Evolutionary conservation across 2,329 filamentous ascomycete species (phyloP).

Genomic region (Neoscytalidium dimidiatum): DNA sequence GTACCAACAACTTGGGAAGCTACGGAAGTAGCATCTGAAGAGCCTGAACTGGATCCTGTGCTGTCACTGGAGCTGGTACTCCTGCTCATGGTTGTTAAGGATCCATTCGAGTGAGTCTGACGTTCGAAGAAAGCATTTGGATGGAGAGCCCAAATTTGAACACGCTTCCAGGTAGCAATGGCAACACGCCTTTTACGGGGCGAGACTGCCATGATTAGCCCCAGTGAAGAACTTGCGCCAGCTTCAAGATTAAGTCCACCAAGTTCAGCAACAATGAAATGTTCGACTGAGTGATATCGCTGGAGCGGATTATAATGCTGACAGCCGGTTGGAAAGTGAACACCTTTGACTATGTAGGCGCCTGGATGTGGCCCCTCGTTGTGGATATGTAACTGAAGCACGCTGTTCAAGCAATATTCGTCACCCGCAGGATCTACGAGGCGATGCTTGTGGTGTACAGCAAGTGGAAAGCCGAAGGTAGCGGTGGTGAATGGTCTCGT

Average conservation of each 20-base stretch:
- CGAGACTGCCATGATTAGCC: conserved; percentile 27
- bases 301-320: conserved; percentile 15
- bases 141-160: conserved; percentile 26
- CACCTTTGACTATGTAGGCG: conserved; percentile 26
- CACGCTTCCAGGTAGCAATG: conserved; percentile 27
- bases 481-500: neutral
- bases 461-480: conserved; percentile 7
- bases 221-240: conserved; percentile 25
- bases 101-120: conserved; percentile 9
- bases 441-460: neutral
- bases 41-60: neutral
- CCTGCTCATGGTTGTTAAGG: neutral
- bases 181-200: conserved; percentile 26
- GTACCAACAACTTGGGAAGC: neutral
- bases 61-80: neutral
- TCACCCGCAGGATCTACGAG: neutral
- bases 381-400: conserved; percentile 22
- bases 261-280: conserved; percentile 27
- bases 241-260: conserved; percentile 19
- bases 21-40: neutral
- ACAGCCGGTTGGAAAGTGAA: conserved; percentile 23
- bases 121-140: conserved; percentile 27
- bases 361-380: conserved; percentile 12
- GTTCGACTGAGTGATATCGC: conserved; percentile 17
- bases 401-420: conserved; percentile 2